Conservation (phyloP, 164 flowering plant genomes). For the Sedum album region DNA sequence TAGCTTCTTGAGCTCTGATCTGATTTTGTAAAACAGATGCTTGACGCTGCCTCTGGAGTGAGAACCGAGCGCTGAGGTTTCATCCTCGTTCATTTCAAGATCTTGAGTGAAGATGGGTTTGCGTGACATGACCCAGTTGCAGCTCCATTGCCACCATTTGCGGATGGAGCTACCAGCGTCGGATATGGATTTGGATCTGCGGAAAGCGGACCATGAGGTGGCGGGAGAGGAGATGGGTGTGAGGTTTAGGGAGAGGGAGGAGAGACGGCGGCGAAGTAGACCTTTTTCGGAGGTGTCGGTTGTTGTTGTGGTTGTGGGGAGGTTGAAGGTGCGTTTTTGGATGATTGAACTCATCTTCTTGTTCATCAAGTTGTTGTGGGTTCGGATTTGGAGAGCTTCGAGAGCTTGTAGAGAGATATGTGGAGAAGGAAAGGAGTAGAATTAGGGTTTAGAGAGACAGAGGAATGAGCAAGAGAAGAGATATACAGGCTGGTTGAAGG, state of each 20-base stretch:
- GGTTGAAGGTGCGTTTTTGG: conserved; percentile 3
- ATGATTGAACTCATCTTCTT: conserved; percentile 9
- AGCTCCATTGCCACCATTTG: conserved; percentile 77
- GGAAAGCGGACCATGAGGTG: conserved; percentile 33
- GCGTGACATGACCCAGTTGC: conserved; percentile 69
- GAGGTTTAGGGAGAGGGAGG: conserved; percentile 41
- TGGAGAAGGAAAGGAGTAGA: too few relatives aligned
- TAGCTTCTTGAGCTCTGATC: conserved; percentile 35
- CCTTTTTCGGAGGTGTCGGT: conserved; percentile 7
- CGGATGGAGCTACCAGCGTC: conserved; percentile 43
- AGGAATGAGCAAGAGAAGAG: too few relatives aligned
- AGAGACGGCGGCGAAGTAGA: conserved; percentile 39
- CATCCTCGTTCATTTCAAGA: conserved; percentile 81
- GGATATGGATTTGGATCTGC: conserved; percentile 55
- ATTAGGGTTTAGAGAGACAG: too few relatives aligned
- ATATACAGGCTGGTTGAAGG: too few relatives aligned
- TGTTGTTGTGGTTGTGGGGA: neutral
- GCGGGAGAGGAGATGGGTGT: conserved; percentile 33
- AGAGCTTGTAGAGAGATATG: too few relatives aligned
- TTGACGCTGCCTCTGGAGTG: too few relatives aligned
- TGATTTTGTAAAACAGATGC: too few relatives aligned
- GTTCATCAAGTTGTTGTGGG: too few relatives aligned
- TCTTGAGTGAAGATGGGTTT: conserved; percentile 60
- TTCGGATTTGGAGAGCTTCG: too few relatives aligned
- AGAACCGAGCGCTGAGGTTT: conserved; percentile 40